phyloP scores from a whole-genome alignment of 176 grass and related monocot species.

The Oryza meridionalis region DNA sequence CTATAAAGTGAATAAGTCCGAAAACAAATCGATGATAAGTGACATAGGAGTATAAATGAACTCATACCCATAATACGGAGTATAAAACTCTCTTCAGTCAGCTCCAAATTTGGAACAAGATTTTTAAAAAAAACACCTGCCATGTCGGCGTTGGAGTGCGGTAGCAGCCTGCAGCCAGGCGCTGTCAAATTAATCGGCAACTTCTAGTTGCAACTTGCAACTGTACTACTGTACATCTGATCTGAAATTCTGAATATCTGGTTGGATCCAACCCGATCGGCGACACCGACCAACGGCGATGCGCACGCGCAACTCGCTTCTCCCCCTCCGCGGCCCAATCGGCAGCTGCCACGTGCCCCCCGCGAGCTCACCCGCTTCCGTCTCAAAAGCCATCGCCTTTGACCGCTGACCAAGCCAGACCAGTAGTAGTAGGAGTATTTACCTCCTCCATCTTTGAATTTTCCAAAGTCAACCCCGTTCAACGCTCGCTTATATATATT shows the following conservation, averaged over 20 bases:
- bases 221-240: background rate
- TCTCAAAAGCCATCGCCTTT: conserved; percentile 38
- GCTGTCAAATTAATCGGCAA: background rate
- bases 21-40: background rate
- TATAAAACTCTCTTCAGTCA: background rate
- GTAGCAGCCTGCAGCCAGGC: background rate
- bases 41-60: background rate
- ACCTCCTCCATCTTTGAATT: conserved; percentile 1
- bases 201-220: background rate
- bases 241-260: background rate
- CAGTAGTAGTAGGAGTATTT: no score
- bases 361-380: background rate
- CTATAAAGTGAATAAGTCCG: no score
- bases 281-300: background rate
- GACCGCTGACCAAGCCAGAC: conserved; percentile 44
- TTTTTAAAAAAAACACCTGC: background rate
- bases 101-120: background rate
- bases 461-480: conserved; percentile 56
- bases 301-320: conserved; percentile 29
- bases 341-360: background rate
- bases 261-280: background rate
- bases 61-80: background rate
- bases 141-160: background rate
- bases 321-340: background rate
- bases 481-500: conserved; percentile 11